Evolutionary conservation across 169 alveolate species (phyloP).

Genomic region (Eimeria praecox): DNA sequence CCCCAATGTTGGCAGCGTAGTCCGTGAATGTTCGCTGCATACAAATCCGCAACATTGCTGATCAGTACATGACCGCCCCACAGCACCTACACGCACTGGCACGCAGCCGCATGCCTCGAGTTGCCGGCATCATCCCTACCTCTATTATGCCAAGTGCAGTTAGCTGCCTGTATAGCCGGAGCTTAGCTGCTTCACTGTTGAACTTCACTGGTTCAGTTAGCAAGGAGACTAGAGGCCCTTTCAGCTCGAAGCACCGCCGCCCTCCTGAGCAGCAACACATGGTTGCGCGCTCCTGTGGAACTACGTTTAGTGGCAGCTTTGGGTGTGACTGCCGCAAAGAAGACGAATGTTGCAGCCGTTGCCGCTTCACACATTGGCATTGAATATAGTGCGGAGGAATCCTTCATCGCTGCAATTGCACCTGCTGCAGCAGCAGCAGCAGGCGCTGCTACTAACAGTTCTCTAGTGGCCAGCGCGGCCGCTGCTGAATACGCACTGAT

Average conservation of each 20-base stretch:
- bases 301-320: not conserved
- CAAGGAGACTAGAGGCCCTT: conserved; percentile 54
- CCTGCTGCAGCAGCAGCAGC: not conserved
- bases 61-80: not conserved
- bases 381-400: not conserved
- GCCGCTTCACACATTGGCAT: not conserved
- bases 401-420: not conserved
- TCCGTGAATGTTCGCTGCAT: conserved; percentile 48
- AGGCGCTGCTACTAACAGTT: not conserved
- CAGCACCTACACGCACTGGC: not conserved
- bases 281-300: not conserved
- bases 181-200: conserved; percentile 63
- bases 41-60: not conserved
- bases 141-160: conserved; percentile 71
- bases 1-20: conserved; percentile 42
- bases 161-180: conserved; percentile 82
- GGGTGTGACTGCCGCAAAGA: not conserved
- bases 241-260: conserved; percentile 64
- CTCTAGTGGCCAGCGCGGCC: not conserved
- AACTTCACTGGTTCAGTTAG: conserved; percentile 66
- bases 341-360: not conserved
- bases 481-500: not conserved
- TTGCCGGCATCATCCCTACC: conserved; percentile 46
- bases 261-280: conserved; percentile 22
- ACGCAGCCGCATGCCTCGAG: not conserved